A percentile compares a stretch with the other conserved stretches of the same genome.
These are phyloP conservation scores for Thalia dealbata DNA, from an alignment of 176 grass and related monocot genomes.

Conservation along the genomic window DNA sequence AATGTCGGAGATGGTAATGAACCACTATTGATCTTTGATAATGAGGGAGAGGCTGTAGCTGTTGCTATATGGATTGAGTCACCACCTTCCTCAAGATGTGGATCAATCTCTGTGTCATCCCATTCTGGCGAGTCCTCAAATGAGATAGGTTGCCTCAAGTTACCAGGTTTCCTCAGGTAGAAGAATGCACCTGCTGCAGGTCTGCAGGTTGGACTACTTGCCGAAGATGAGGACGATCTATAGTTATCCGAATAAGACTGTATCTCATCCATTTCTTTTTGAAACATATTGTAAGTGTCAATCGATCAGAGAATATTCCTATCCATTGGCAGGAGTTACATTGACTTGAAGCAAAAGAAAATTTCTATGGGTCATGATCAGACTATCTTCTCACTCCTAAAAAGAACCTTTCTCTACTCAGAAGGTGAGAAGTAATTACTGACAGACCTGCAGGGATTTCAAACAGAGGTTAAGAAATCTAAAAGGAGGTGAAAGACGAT, in stretches of 20 bases:
- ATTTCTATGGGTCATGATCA: background rate
- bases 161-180: conserved; percentile 61
- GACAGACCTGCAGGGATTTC: background rate
- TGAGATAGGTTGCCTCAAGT: conserved; percentile 49
- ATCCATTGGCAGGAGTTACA: too few species aligned
- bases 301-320: background rate
- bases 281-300: conserved; percentile 1
- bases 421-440: background rate
- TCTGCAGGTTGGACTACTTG: conserved; percentile 43
- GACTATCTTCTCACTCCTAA: background rate
- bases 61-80: conserved; percentile 38
- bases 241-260: conserved; percentile 58
- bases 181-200: conserved; percentile 25
- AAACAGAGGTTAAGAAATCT: background rate
- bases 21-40: conserved; percentile 48
- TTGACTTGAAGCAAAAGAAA: background rate
- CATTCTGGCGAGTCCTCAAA: conserved; percentile 96
- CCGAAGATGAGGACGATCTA: conserved; percentile 71
- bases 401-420: background rate
- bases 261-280: conserved; percentile 38
- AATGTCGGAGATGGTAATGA: conserved; percentile 43
- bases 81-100: conserved; percentile 29
- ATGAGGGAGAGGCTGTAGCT: conserved; percentile 33
- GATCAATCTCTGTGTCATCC: conserved; percentile 70
- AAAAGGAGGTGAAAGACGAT: background rate